These are phyloP conservation scores for Solanum chiquidenum DNA, from an alignment of 257 asterid genomes.

Conservation along the genomic window DNA sequence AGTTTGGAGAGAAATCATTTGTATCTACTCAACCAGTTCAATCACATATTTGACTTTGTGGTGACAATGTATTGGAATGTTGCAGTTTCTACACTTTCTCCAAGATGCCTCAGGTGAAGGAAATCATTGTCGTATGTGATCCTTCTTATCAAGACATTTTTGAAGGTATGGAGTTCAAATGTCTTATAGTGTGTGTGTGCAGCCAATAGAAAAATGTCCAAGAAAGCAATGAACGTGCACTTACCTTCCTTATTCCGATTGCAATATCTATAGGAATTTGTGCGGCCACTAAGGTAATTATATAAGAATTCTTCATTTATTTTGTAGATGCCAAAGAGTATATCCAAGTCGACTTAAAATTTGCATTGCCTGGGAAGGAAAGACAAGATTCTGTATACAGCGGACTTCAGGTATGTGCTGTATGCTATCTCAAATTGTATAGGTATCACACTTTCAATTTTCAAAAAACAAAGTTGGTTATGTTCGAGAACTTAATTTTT, in stretches of 20 bases:
- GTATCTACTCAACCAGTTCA: background rate
- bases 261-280: background rate
- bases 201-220: background rate
- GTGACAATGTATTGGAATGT: conserved; percentile 8
- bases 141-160: conserved; percentile 92
- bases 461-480: background rate
- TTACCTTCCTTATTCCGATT: background rate
- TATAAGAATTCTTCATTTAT: background rate
- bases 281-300: background rate
- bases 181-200: background rate
- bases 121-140: conserved; percentile 92
- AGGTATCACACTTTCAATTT: background rate
- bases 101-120: conserved; percentile 89
- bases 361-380: conserved; percentile 97
- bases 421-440: background rate
- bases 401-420: conserved; percentile 59
- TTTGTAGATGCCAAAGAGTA: conserved; percentile 46
- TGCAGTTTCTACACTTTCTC: conserved; percentile 90
- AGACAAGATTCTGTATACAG: conserved; percentile 97
- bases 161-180: conserved; percentile 51
- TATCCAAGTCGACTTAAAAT: conserved; percentile 56
- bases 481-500: background rate
- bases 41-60: conserved; percentile 6
- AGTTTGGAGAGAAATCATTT: background rate
- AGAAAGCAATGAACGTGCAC: background rate